Evolutionary conservation across 257 asterid species (phyloP).

Genomic region (Plantago major): DNA sequence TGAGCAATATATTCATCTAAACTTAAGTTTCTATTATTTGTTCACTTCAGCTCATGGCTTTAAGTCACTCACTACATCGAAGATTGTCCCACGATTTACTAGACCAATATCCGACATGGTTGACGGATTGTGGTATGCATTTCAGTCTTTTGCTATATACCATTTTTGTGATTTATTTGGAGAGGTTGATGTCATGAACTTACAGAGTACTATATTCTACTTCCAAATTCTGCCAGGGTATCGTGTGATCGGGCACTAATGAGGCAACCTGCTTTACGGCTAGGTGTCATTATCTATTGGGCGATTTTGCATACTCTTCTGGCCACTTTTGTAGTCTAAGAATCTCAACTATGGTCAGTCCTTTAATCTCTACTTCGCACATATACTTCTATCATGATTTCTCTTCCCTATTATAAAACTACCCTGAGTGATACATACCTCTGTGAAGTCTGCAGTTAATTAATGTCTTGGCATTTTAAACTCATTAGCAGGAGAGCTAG

Average conservation of each 20-base stretch:
- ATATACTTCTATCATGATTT: background rate
- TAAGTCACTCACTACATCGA: conserved; percentile 93
- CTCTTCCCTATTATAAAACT: conserved; percentile 7
- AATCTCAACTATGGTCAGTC: conserved; percentile 39
- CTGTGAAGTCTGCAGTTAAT: too few species aligned
- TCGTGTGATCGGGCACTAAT: conserved; percentile 93
- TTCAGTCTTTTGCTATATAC: background rate
- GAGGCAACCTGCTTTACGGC: conserved; percentile 95
- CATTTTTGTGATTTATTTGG: background rate
- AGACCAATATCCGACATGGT: conserved; percentile 83
- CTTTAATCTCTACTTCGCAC: background rate
- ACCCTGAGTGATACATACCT: background rate
- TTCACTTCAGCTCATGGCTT: conserved; percentile 89
- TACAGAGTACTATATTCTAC: conserved; percentile 14
- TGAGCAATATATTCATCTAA: conserved; percentile 16
- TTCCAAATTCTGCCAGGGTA: conserved; percentile 54
- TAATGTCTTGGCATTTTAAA: too few species aligned
- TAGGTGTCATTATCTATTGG: conserved; percentile 86
- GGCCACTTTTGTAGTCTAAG: conserved; percentile 70
- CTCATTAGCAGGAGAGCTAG: too few species aligned
- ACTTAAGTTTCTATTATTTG: conserved; percentile 11
- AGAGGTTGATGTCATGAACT: conserved; percentile 1
- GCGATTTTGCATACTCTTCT: conserved; percentile 77
- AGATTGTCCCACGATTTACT: conserved; percentile 81
- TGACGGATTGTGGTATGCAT: conserved; percentile 83